These are phyloP conservation scores for Capsicum chinense DNA, from an alignment of 257 asterid genomes.

Conservation along the genomic window DNA sequence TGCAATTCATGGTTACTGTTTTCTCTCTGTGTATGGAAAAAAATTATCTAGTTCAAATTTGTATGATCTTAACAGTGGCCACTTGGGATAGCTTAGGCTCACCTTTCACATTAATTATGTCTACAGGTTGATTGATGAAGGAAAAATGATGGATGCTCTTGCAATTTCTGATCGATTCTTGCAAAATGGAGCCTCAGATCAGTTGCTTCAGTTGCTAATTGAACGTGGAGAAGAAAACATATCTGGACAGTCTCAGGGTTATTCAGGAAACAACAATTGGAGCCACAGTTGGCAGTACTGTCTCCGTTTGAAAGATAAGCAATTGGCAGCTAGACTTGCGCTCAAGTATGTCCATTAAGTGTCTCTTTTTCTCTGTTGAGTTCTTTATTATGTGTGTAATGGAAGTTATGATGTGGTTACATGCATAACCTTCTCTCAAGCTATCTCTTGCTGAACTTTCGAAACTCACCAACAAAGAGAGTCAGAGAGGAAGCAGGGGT, in stretches of 20 bases:
- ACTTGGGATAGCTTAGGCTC: background rate
- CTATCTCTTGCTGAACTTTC: slow-evolving; percentile 23
- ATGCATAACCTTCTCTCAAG: background rate
- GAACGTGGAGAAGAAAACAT: slow-evolving; percentile 64
- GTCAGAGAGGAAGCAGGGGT: background rate
- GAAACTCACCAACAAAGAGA: background rate
- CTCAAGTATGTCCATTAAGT: slow-evolving; percentile 62
- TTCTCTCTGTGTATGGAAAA: slow-evolving; percentile 22
- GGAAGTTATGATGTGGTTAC: background rate
- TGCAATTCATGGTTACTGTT: background rate
- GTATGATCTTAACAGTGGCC: background rate
- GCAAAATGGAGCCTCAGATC: slow-evolving; percentile 89
- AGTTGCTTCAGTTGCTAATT: slow-evolving; percentile 81
- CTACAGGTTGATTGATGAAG: slow-evolving; percentile 87
- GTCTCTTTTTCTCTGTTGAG: slow-evolving; percentile 31
- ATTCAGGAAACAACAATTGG: slow-evolving; percentile 62
- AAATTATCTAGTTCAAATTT: background rate
- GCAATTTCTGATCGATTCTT: slow-evolving; percentile 95
- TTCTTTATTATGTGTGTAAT: slow-evolving; percentile 10
- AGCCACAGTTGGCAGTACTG: slow-evolving; percentile 97
- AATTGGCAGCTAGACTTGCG: slow-evolving; percentile 83
- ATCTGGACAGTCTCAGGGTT: slow-evolving; percentile 57
- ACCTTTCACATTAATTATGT: slow-evolving; percentile 16
- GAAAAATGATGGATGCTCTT: slow-evolving; percentile 89
- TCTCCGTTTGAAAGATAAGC: slow-evolving; percentile 85